Evolutionary conservation across 1,284 basidiomycete species (phyloP).

Genomic region (Pyrrhoderma noxium): DNA sequence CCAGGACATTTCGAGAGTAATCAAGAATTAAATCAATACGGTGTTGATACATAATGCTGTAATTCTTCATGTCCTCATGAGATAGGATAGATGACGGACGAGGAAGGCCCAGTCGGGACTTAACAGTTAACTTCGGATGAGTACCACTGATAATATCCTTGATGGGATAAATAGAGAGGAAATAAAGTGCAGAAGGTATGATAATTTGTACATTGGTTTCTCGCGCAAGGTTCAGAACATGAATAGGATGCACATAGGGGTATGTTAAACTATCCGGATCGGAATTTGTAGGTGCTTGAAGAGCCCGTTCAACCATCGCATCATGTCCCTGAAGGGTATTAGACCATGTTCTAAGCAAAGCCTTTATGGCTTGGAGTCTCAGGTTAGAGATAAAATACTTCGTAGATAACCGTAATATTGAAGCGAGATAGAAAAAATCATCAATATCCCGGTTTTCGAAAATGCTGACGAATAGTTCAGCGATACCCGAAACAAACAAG

Average conservation of each 20-base stretch:
- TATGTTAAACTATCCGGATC: conserved; percentile 35
- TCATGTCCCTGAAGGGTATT: conserved; percentile 49
- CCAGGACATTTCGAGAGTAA: conserved; percentile 41
- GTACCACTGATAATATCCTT: conserved; percentile 40
- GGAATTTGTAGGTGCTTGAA: conserved; percentile 34
- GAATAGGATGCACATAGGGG: conserved; percentile 53
- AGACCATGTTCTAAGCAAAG: conserved; percentile 46
- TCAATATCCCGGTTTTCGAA: conserved; percentile 36
- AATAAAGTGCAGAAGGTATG: conserved; percentile 48
- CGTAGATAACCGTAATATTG: conserved; percentile 47
- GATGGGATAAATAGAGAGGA: conserved; percentile 51
- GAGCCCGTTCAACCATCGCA: conserved; percentile 44
- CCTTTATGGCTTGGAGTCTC: conserved; percentile 40
- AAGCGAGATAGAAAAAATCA: conserved; percentile 48
- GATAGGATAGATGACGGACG: conserved; percentile 40
- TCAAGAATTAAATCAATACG: conserved; percentile 43
- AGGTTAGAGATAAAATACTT: conserved; percentile 50
- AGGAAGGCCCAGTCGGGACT: conserved; percentile 36
- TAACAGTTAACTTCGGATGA: conserved; percentile 45
- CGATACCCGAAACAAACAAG: not conserved
- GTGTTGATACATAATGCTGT: conserved; percentile 53
- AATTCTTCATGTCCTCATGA: conserved; percentile 37
- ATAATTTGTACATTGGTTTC: conserved; percentile 44
- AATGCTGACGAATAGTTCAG: conserved; percentile 20
- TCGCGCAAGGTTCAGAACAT: conserved; percentile 50